Evolutionary conservation across 2,329 filamentous ascomycete species (phyloP).

Genomic region (Cercospora sp.): DNA sequence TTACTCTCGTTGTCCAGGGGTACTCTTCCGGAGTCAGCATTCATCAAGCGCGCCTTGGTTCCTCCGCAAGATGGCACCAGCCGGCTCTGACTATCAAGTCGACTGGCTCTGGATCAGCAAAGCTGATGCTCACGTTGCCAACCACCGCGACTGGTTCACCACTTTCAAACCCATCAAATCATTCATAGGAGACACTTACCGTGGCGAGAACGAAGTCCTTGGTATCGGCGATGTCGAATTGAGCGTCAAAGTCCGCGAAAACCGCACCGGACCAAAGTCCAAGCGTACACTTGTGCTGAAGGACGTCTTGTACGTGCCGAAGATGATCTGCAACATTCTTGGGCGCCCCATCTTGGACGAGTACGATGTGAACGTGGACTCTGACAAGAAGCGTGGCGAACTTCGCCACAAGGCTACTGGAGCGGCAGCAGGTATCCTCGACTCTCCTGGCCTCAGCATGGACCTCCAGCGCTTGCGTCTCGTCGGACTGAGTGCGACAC

Average conservation of each 20-base stretch:
- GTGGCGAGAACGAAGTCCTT: background rate
- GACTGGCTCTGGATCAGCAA: conserved; percentile 27
- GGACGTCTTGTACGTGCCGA: conserved; percentile 22
- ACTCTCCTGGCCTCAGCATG: background rate
- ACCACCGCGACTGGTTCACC: conserved; percentile 28
- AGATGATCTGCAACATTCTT: conserved; percentile 19
- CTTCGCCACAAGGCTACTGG: background rate
- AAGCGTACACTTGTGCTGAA: background rate
- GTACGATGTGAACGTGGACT: too few relatives aligned
- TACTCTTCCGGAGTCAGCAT: too few relatives aligned
- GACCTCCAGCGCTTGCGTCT: background rate
- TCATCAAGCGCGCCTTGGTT: too few relatives aligned
- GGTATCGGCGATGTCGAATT: conserved; percentile 16
- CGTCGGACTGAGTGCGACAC: background rate
- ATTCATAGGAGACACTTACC: background rate
- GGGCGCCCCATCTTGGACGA: background rate
- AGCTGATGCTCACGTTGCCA: conserved; percentile 26
- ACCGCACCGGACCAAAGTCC: background rate
- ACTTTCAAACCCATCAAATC: conserved; percentile 7
- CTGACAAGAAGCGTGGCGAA: background rate
- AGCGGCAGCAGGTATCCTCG: background rate
- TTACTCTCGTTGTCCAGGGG: too few relatives aligned
- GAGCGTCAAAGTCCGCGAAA: background rate
- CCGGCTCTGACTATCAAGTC: conserved; percentile 21
- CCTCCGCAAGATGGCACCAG: conserved; percentile 20